Base-by-base conservation (phyloP, 208 protist genomes). In the Porcisia deanei region DNA sequence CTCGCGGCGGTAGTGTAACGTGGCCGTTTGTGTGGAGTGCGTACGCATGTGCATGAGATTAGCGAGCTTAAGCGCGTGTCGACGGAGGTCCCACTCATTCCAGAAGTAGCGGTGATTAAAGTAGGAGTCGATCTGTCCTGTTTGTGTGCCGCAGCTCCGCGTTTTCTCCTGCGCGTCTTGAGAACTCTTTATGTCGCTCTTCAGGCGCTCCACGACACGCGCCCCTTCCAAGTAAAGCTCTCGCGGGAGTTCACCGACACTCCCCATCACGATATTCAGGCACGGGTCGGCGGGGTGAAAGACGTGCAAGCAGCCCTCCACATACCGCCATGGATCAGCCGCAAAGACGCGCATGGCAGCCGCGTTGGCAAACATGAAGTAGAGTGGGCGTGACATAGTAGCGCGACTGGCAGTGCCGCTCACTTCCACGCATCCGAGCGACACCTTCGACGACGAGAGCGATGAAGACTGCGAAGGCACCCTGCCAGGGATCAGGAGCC, bases 31-130 rank as follows among this genome's bases (percentile, higher is more conserved):
- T 5, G 91, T 76, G 2, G 83, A 82, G 80, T 97, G 88, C 34
- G 94, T 98, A 47, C 91, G 85, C 92, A 97, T 97, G 71, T 91
- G 84, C 76, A 95, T 83, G 45, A 98, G 80, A 58, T 97, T 94
- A 34, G 92, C 94, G 39, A 98, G 81, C 79, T 97, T 92, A n/a
- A 98, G 79, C 47, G 94, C 96, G 70, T 94, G 87, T 22, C 94
- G 91, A 9, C 96, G 89, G 60, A 98, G 80, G 54, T 98, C 92
- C 96, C 96, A 98, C 81, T 98, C 94, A 54, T 97, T 98, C 91
- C 94, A 98, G 52, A 89, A 86, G 83, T 98, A 98, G 66, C 96
- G 90, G 65, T 89, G 88, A 60, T 98, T 93, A 47, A 91, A 92
- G 82, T 93, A 91, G 18, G 83, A n/a, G 59, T 97, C 94, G 20